Percentiles rank a stretch among this genome's conserved stretches.
These are phyloP conservation scores for Phytophthora podocarpi DNA, from an alignment of 352 stramenopile genomes.

Conservation along the genomic window DNA sequence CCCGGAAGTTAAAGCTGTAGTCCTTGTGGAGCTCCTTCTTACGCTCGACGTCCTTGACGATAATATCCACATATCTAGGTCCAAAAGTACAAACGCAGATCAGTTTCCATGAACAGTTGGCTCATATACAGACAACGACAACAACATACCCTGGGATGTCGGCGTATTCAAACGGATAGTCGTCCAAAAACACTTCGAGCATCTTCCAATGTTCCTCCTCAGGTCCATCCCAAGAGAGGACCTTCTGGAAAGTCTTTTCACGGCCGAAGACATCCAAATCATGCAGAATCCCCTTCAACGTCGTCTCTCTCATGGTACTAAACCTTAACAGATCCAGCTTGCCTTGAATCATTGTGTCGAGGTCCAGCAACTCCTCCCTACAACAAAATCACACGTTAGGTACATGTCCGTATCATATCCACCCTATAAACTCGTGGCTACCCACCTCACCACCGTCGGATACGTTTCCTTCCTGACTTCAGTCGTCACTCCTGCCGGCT, in stretches of 20 bases:
- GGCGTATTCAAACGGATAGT: conserved; percentile 43
- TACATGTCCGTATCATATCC: too few relatives aligned
- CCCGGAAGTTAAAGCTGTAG: conserved; percentile 40
- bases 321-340: conserved; percentile 18
- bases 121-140: background rate
- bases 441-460: conserved; percentile 26
- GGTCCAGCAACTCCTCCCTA: conserved; percentile 19
- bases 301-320: background rate
- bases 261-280: conserved; percentile 28
- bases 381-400: too few relatives aligned
- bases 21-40: conserved; percentile 6
- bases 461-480: conserved; percentile 30
- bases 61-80: conserved; percentile 35
- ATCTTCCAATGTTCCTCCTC: conserved; percentile 28
- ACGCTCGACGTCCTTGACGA: conserved; percentile 47
- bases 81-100: background rate
- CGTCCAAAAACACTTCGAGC: conserved; percentile 45
- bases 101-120: background rate
- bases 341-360: conserved; percentile 25
- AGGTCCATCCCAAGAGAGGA: conserved; percentile 17
- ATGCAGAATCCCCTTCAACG: conserved; percentile 9
- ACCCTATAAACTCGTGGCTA: too few relatives aligned
- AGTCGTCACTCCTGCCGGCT: conserved; percentile 21
- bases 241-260: conserved; percentile 33
- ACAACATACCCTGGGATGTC: conserved; percentile 48